A percentile compares a stretch with the other conserved stretches of the same genome.
Evolutionary conservation across 805 yeast genomes (phyloP).

Genomic region (Vanderwaltozyma verrucispora): DNA sequence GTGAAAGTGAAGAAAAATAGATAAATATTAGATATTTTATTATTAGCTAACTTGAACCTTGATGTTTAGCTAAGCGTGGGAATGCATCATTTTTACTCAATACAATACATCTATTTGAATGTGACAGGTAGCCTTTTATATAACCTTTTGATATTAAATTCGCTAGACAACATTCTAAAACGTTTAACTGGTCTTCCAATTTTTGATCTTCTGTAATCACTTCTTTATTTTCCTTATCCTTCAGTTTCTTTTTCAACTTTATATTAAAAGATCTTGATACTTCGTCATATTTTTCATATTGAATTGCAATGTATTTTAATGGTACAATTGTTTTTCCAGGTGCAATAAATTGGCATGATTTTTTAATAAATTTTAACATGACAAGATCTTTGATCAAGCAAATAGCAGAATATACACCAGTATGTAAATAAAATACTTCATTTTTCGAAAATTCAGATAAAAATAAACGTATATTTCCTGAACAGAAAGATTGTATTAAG

Average conservation of each 20-base stretch:
- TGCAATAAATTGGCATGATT: slow-evolving; percentile 4
- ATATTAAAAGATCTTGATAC: neutral
- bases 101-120: slow-evolving; percentile 62
- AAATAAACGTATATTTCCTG: slow-evolving; percentile 49
- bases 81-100: slow-evolving; percentile 67
- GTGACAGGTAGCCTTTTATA: slow-evolving; percentile 76
- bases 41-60: too few species aligned
- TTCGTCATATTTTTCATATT: neutral
- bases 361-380: slow-evolving; percentile 41
- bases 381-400: slow-evolving; percentile 43
- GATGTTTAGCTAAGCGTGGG: slow-evolving; percentile 32
- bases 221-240: slow-evolving; percentile 4
- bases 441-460: slow-evolving; percentile 35
- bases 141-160: slow-evolving; percentile 47
- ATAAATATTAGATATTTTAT: too few species aligned
- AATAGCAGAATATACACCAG: slow-evolving; percentile 50
- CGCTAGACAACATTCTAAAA: slow-evolving; percentile 61
- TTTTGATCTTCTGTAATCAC: slow-evolving; percentile 7
- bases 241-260: neutral
- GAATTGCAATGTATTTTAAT: slow-evolving; percentile 1
- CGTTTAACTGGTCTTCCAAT: slow-evolving; percentile 30
- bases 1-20: too few species aligned
- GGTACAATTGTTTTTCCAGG: slow-evolving; percentile 11
- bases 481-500: slow-evolving; percentile 37
- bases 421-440: slow-evolving; percentile 42